Percentiles rank a stretch among this genome's conserved stretches.
These are phyloP conservation scores for Trapa incisa DNA, from an alignment of 345 rosid genomes.

Conservation along the genomic window DNA sequence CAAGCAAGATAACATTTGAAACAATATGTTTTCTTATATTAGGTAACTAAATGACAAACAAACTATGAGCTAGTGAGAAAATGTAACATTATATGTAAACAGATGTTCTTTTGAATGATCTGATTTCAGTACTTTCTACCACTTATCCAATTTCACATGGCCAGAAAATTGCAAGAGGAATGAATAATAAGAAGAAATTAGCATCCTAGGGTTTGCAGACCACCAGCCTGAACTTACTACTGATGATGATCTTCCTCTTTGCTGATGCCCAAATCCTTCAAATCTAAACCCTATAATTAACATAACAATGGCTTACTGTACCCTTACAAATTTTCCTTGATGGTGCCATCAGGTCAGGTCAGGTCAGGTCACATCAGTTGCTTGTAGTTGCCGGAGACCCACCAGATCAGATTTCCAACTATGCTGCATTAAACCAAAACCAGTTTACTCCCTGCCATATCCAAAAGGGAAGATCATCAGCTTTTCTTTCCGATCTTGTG, in stretches of 20 bases:
- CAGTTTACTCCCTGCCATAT: not conserved
- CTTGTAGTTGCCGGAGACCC: not conserved
- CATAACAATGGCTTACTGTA: not conserved
- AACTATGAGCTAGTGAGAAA: not conserved
- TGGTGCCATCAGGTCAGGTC: not conserved
- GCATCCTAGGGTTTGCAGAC: too few species aligned
- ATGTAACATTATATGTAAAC: too few species aligned
- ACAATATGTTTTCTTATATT: not conserved
- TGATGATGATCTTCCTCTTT: too few species aligned
- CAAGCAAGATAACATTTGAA: slow-evolving; percentile 9
- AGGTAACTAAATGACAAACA: not conserved
- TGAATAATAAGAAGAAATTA: too few species aligned
- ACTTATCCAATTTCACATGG: too few species aligned
- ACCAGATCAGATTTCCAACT: not conserved
- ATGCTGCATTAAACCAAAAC: not conserved
- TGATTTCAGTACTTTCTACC: too few species aligned
- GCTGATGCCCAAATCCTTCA: too few species aligned
- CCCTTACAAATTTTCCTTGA: not conserved
- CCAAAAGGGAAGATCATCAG: not conserved
- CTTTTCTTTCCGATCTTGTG: not conserved
- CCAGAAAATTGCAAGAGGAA: too few species aligned
- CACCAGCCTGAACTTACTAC: too few species aligned
- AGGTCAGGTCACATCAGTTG: not conserved
- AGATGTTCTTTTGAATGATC: too few species aligned
- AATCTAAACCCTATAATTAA: too few species aligned